phyloP scores from a whole-genome alignment of 176 grass and related monocot genomes.

The Phoenix dactylifera region DNA sequence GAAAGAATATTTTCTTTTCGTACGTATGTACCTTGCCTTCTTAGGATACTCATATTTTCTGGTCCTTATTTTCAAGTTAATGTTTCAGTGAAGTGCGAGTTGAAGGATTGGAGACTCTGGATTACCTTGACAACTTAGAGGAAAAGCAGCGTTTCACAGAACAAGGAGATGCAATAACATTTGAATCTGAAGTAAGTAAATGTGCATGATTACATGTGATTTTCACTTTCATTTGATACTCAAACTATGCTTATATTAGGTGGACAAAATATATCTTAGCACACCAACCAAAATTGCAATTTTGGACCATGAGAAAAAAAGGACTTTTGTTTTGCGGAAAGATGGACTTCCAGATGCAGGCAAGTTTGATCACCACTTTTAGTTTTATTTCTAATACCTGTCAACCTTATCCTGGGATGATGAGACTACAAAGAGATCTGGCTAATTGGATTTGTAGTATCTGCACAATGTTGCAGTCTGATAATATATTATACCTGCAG shows the following conservation, averaged over 20 bases:
- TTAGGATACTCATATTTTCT: not conserved
- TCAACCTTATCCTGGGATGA: no score
- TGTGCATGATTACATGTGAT: not conserved
- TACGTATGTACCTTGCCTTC: no score
- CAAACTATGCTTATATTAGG: not conserved
- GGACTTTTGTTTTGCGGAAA: slow-evolving; percentile 15
- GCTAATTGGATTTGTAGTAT: no score
- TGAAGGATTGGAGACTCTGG: slow-evolving; percentile 14
- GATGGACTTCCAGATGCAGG: slow-evolving; percentile 14
- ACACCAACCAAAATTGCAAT: slow-evolving; percentile 14
- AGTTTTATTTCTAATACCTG: no score
- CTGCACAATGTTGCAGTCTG: no score
- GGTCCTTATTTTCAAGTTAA: not conserved
- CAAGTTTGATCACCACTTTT: not conserved
- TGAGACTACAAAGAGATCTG: no score
- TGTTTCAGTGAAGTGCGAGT: slow-evolving; percentile 14
- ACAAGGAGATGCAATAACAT: slow-evolving; percentile 19
- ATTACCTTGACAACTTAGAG: slow-evolving; percentile 15
- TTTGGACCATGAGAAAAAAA: slow-evolving; percentile 15
- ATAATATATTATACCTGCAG: not conserved
- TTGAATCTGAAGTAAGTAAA: slow-evolving; percentile 7
- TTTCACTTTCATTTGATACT: no score
- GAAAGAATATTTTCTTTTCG: no score
- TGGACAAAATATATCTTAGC: slow-evolving; percentile 8
- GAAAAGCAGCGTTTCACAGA: slow-evolving; percentile 7